Conservation (phyloP, 2,329 filamentous ascomycete genomes). For the Trichoderma oligosporum region DNA sequence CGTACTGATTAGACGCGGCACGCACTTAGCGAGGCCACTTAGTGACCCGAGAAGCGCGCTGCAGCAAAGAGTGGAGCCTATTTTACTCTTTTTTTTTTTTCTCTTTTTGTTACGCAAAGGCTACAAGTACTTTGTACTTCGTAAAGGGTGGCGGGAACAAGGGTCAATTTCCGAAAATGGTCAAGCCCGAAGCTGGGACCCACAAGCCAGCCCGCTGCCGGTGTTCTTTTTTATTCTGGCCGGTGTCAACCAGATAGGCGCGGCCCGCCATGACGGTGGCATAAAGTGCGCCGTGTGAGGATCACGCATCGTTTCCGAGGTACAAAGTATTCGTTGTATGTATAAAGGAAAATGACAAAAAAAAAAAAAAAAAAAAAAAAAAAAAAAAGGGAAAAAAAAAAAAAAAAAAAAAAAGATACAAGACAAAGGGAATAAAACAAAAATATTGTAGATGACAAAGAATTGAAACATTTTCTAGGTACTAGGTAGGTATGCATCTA, state of each 20-base stretch:
- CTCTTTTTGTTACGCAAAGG: not conserved
- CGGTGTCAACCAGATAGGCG: constrained; percentile 22
- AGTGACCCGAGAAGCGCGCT: constrained; percentile 20
- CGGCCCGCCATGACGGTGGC: constrained; percentile 19
- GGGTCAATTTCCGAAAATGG: constrained; percentile 1
- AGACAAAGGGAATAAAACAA: too few relatives aligned
- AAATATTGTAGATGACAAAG: not conserved
- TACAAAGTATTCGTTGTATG: too few relatives aligned
- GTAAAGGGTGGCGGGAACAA: too few relatives aligned
- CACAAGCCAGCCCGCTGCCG: constrained; percentile 5
- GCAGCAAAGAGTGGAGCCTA: constrained; percentile 6
- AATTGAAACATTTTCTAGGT: not conserved
- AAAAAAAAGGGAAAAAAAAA: not conserved
- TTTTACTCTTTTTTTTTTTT: not conserved
- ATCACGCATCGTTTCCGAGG: too few relatives aligned
- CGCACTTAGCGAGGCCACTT: constrained; percentile 12
- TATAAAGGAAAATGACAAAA: not conserved
- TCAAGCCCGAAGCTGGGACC: not conserved
- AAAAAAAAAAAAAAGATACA: not conserved
- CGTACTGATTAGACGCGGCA: constrained; percentile 14
- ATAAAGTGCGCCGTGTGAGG: constrained; percentile 6
- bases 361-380: not conserved
- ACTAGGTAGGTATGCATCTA: not conserved
- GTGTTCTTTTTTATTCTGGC: constrained; percentile 7
- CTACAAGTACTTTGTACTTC: not conserved